Conservation (phyloP, 805 yeast genomes). For the Candida khao-thaluensis region DNA sequence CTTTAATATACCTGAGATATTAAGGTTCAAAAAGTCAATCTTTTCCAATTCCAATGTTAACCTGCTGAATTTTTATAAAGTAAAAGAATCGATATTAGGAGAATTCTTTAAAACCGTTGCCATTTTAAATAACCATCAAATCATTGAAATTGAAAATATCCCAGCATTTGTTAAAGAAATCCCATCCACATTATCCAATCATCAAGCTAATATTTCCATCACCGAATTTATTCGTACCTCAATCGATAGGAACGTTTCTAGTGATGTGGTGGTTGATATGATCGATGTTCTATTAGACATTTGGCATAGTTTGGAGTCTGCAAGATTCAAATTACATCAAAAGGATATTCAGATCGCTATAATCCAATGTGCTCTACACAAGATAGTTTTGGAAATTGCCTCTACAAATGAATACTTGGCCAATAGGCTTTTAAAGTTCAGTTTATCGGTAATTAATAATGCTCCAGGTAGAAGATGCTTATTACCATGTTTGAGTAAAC, state of each 20-base stretch:
- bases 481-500: constrained; percentile 55
- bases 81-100: constrained; percentile 40
- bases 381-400: constrained; percentile 39
- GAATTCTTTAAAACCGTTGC: constrained; percentile 13
- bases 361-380: constrained; percentile 50
- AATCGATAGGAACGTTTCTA: constrained; percentile 13
- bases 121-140: background rate
- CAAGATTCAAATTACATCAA: constrained; percentile 64
- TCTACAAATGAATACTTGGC: constrained; percentile 25
- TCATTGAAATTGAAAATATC: constrained; percentile 4
- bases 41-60: constrained; percentile 12
- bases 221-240: constrained; percentile 19
- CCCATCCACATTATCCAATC: constrained; percentile 18
- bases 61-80: constrained; percentile 39
- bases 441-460: constrained; percentile 44
- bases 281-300: constrained; percentile 39
- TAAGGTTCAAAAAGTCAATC: constrained; percentile 18
- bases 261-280: constrained; percentile 16
- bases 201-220: constrained; percentile 25
- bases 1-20: constrained; percentile 18
- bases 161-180: constrained; percentile 6
- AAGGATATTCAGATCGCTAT: constrained; percentile 58
- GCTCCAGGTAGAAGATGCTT: constrained; percentile 66
- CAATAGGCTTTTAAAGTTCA: constrained; percentile 30
- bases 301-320: constrained; percentile 59